Evolutionary conservation across 2,329 filamentous ascomycete genomes (phyloP), one percentile per base, ranked within the genome.

Genomic region (Ustilaginoidea virens): DNA sequence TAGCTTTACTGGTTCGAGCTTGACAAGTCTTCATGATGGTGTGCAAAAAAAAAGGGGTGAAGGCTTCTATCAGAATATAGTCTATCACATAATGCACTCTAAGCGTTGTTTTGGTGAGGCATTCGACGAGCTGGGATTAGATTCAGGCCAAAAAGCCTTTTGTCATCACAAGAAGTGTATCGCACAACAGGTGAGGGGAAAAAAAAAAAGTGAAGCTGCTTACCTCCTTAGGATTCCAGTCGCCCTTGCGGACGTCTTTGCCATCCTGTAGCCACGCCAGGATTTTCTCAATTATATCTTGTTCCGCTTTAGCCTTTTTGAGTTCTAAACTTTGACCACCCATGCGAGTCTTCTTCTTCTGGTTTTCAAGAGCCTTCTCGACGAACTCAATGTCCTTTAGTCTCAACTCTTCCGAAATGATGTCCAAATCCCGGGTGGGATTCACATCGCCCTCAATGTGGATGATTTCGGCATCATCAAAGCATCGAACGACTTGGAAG

Each of bases 121-220:
- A 73, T 77, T 96, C 87, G 78, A 93, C 80, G 90, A 98, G 90
- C 90, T 98, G 90, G 90, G 90, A 82, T 92, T 86, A 81, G 65
- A 80, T 66, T 85, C 80, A 80, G 86, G 83, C 81, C 69, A 60
- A 64, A 65, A 69, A 75, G 82, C 85, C 90, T 79, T 93, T 92
- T 79, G 76, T 96, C 90, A 96, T 96, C 90, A 93, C 77, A 46
- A 53, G 62, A 73, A 45, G 42, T 39, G 31, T 20, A 28, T 16
- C 3, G 23, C 11, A 13, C 27, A 7, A 28, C 25, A 22, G 18
- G 23, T n/a, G 11, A 16, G 16, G 13, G 12, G 7, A 26, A 30
- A 24, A 32, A 34, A 32, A 36, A 43, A 35, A 36, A 39, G 42
- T 31, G 31, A 39, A 32, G 25, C 8, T 26, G 56, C 78, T 59